phyloP scores from a whole-genome alignment of 169 alveolate species.

The Theileria orientalis region DNA sequence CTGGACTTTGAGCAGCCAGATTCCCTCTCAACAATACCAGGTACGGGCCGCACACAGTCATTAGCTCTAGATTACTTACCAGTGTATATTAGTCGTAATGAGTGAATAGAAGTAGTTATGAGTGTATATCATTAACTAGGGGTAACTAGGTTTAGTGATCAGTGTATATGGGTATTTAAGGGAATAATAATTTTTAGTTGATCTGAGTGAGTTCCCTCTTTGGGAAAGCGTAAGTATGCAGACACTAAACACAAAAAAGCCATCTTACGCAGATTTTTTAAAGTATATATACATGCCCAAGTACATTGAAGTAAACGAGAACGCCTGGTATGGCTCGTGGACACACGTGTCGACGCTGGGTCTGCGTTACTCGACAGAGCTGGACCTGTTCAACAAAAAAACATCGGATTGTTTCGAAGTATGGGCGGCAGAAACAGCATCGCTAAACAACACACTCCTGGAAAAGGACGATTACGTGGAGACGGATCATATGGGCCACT shows the following conservation, averaged over 20 bases:
- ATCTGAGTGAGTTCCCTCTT: constrained; percentile 47
- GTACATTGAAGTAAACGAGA: constrained; percentile 54
- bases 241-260: constrained; percentile 22
- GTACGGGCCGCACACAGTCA: constrained; percentile 14
- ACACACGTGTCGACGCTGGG: constrained; percentile 79
- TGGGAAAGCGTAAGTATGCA: constrained; percentile 43
- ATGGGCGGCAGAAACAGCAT: constrained; percentile 78
- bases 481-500: constrained; percentile 12
- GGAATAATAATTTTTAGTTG: constrained; percentile 28
- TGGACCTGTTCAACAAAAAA: constrained; percentile 69
- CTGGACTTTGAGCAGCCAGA: constrained; percentile 61
- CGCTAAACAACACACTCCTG: constrained; percentile 61
- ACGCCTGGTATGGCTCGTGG: constrained; percentile 87
- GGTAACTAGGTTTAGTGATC: too few relatives aligned
- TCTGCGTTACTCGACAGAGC: constrained; percentile 74
- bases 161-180: too few relatives aligned
- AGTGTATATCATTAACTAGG: too few relatives aligned
- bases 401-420: constrained; percentile 67
- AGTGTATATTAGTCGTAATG: not conserved
- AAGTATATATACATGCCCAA: constrained; percentile 60
- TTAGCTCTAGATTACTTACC: too few relatives aligned
- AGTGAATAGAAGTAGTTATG: too few relatives aligned
- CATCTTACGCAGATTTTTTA: constrained; percentile 41
- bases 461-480: constrained; percentile 52
- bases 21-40: constrained; percentile 52